Base-by-base conservation (phyloP, 1,284 basidiomycete species). In the Papiliotrema fonsecae region DNA sequence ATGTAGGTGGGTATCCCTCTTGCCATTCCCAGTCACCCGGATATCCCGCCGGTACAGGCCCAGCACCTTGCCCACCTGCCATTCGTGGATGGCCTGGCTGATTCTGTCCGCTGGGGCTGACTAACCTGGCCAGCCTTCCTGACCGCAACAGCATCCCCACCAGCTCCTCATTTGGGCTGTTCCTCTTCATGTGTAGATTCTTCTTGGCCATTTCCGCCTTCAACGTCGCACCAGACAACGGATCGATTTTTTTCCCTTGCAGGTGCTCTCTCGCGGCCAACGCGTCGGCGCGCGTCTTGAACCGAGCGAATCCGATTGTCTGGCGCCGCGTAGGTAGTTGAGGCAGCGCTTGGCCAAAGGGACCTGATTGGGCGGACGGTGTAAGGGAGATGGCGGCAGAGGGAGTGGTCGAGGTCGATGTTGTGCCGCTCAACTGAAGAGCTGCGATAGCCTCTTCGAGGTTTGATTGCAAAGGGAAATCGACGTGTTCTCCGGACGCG, bases 151-250 rank as follows among this genome's bases (percentile, higher is more conserved):
- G 62, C 52, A 60, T 60, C 42, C 57, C 70, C 42, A 67, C 69
- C 51, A 69, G 55, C 60, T 75, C 73, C 28, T 75, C 73, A 14
- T 76, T 70, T 1, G 73, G 67, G 11, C 81, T 81, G n/a, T 86
- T 86, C 35, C 89, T 79, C 75, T 92, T 93, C 21, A 91, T 96
- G 69, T 98, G 94, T 39, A 98, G 73, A 67, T 98, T 97, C 81
- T 98, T 98, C 82, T 98, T 98, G 32, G 94, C 94, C 90, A 98
- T 97, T 76, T 98, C 96, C 16, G 94, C 94, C 73, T 97, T 98
- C 45, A 98, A 75, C 1, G 94, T 86, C 6, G 88, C 85, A 9
- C 92, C 92, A 60, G 91, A 91, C 69, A 97, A 87, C n/a, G 87
- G 82, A 66, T 97, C 94, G 28, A 98, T 87, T 47, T 89, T 82